phyloP scores from a whole-genome alignment of 768 basidiomycete genomes.

The Cubamyces lactineus region DNA sequence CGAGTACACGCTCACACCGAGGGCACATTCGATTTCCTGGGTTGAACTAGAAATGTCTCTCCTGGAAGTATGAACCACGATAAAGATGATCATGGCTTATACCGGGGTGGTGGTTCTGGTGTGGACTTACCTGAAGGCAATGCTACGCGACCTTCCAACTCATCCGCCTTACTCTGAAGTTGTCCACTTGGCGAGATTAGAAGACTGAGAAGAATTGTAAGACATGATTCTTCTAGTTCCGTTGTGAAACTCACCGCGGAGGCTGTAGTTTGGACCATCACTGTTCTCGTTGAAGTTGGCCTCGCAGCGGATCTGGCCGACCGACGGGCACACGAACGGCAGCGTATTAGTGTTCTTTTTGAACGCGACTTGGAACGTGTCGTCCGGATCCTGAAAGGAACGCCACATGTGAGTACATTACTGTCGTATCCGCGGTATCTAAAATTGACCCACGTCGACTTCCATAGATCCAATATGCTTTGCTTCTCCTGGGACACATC shows the following conservation, averaged over 20 bases:
- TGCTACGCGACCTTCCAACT: too few relatives aligned
- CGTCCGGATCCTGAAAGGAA: slow-evolving; percentile 1
- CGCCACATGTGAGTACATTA: not conserved
- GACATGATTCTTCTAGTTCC: not conserved
- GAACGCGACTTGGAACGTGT: slow-evolving; percentile 4
- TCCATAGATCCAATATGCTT: not conserved
- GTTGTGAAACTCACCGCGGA: slow-evolving; percentile 1
- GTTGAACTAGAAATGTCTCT: too few relatives aligned
- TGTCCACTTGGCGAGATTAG: too few relatives aligned
- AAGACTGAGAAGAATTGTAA: not conserved
- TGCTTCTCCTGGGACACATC: not conserved
- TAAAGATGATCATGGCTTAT: too few relatives aligned
- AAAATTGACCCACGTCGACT: not conserved
- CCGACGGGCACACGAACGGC: slow-evolving; percentile 7
- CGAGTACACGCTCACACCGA: too few relatives aligned
- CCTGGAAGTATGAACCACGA: too few relatives aligned
- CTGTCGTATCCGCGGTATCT: not conserved
- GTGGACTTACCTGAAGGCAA: too few relatives aligned
- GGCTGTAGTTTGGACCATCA: slow-evolving; percentile 16
- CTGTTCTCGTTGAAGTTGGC: slow-evolving; percentile 15
- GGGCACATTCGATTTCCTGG: too few relatives aligned
- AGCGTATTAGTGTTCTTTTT: slow-evolving; percentile 5
- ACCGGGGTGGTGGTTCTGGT: too few relatives aligned
- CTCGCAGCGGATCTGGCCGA: slow-evolving; percentile 16
- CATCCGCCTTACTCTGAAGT: too few relatives aligned